phyloP scores from a whole-genome alignment of 2,329 filamentous ascomycete species.

The Phaeophleospora eucalypticola region DNA sequence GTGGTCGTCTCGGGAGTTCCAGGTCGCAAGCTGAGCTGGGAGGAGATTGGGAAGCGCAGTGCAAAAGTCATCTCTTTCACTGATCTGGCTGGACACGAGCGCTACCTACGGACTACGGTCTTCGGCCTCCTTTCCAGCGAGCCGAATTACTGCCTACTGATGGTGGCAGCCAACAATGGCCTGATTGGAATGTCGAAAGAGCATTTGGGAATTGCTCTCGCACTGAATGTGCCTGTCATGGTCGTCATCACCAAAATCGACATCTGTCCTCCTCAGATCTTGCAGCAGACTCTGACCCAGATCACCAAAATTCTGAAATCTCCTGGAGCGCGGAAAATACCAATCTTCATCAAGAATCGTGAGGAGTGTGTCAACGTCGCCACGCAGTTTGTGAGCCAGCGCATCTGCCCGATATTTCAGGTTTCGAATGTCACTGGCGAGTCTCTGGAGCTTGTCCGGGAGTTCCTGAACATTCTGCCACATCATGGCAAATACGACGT shows the following conservation, averaged over 20 bases:
- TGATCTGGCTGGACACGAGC: slow-evolving; percentile 91
- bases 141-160: slow-evolving; percentile 94
- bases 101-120: slow-evolving; percentile 91
- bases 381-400: slow-evolving; percentile 88
- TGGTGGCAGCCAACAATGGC: slow-evolving; percentile 98
- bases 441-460: slow-evolving; percentile 82
- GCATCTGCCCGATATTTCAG: slow-evolving; percentile 96
- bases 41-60: slow-evolving; percentile 91
- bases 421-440: slow-evolving; percentile 96
- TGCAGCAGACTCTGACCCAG: slow-evolving; percentile 88
- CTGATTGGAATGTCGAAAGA: slow-evolving; percentile 93
- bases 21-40: slow-evolving; percentile 87
- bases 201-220: slow-evolving; percentile 89
- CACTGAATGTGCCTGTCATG: slow-evolving; percentile 95
- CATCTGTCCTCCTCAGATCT: slow-evolving; percentile 91
- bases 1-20: slow-evolving; percentile 78
- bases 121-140: slow-evolving; percentile 92
- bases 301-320: slow-evolving; percentile 91
- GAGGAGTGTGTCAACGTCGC: slow-evolving; percentile 94
- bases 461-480: slow-evolving; percentile 90
- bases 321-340: slow-evolving; percentile 89
- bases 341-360: slow-evolving; percentile 86
- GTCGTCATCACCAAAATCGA: slow-evolving; percentile 99
- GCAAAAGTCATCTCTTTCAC: slow-evolving; percentile 96
- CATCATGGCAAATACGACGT: slow-evolving; percentile 90